phyloP scores from a whole-genome alignment of 2,329 filamentous ascomycete genomes.

The Phyllosticta ampelicida region DNA sequence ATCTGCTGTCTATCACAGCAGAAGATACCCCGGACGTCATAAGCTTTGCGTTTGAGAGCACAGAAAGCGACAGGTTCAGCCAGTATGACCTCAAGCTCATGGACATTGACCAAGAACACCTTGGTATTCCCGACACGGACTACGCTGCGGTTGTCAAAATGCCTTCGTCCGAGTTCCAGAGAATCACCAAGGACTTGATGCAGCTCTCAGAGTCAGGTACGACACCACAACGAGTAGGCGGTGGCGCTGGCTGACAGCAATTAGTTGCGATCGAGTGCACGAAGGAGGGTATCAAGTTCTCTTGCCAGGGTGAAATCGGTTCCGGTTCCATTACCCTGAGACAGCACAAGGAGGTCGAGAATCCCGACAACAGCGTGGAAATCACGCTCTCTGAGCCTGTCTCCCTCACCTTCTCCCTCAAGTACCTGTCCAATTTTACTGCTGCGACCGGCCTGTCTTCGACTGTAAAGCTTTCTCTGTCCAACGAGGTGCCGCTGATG shows the following conservation, averaged over 20 bases:
- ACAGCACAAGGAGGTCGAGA: slow-evolving; percentile 79
- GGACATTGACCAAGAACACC: slow-evolving; percentile 99
- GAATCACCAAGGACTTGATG: slow-evolving; percentile 86
- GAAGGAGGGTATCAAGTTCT: slow-evolving; percentile 96
- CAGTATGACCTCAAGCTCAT: slow-evolving; percentile 99
- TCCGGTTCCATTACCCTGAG: slow-evolving; percentile 88
- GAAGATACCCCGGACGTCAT: slow-evolving; percentile 93
- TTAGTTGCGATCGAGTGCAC: slow-evolving; percentile 87
- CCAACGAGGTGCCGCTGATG: slow-evolving; percentile 88
- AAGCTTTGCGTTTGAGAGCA: slow-evolving; percentile 91
- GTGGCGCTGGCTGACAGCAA: slow-evolving; percentile 15
- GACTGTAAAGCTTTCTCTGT: slow-evolving; percentile 84
- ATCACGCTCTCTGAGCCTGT: slow-evolving; percentile 91
- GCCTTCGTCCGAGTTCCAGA: slow-evolving; percentile 82
- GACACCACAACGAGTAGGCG: slow-evolving; percentile 19
- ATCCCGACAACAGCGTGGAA: slow-evolving; percentile 72
- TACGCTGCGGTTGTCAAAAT: slow-evolving; percentile 86
- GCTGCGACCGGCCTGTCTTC: slow-evolving; percentile 80
- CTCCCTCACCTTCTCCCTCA: slow-evolving; percentile 90
- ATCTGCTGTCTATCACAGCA: slow-evolving; percentile 92
- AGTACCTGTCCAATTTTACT: slow-evolving; percentile 99
- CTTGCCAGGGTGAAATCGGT: slow-evolving; percentile 87
- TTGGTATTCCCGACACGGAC: slow-evolving; percentile 98
- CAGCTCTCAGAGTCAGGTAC: slow-evolving; percentile 91
- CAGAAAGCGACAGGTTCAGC: slow-evolving; percentile 78